Evolutionary conservation across 2,329 filamentous ascomycete species (phyloP).

Genomic region (Ceratocystis harringtonii): DNA sequence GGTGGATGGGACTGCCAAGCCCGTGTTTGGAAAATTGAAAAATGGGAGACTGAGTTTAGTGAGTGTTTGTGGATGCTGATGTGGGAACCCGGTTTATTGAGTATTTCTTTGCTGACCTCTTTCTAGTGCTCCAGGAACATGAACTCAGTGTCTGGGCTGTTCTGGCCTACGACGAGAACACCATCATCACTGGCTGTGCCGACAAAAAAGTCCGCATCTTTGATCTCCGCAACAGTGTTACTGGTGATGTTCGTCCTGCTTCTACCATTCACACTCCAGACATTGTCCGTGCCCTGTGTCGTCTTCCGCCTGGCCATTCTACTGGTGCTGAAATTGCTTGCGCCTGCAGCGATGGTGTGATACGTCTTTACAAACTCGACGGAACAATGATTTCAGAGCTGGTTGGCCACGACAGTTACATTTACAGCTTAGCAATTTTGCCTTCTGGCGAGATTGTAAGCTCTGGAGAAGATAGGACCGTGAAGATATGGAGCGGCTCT

Average conservation of each 20-base stretch:
- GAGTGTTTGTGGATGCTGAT: conserved; percentile 16
- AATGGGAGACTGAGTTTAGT: conserved; percentile 59
- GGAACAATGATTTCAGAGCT: conserved; percentile 65
- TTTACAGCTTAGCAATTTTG: conserved; percentile 67
- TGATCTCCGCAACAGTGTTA: conserved; percentile 48
- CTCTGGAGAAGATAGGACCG: conserved; percentile 84
- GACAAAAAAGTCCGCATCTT: conserved; percentile 83
- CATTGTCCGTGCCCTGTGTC: conserved; percentile 76
- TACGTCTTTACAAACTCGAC: conserved; percentile 72
- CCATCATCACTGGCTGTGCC: conserved; percentile 79
- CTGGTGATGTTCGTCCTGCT: conserved; percentile 35
- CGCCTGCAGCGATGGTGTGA: conserved; percentile 79
- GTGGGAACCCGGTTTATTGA: neutral
- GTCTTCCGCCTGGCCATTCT: conserved; percentile 57
- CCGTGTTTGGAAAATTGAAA: conserved; percentile 70
- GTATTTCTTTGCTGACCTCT: neutral
- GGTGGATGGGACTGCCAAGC: conserved; percentile 89
- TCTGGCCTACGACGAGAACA: conserved; percentile 62
- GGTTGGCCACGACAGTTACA: conserved; percentile 83
- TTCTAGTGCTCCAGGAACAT: conserved; percentile 51
- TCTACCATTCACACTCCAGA: conserved; percentile 53
- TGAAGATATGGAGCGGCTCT: conserved; percentile 70
- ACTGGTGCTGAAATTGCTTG: conserved; percentile 88
- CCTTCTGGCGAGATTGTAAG: conserved; percentile 81
- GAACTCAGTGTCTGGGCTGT: conserved; percentile 78